Percentiles rank a stretch among this genome's conserved stretches.
These are phyloP conservation scores for Nannizzia gypsea DNA, from an alignment of 2,329 filamentous ascomycete species.

Conservation along the genomic window DNA sequence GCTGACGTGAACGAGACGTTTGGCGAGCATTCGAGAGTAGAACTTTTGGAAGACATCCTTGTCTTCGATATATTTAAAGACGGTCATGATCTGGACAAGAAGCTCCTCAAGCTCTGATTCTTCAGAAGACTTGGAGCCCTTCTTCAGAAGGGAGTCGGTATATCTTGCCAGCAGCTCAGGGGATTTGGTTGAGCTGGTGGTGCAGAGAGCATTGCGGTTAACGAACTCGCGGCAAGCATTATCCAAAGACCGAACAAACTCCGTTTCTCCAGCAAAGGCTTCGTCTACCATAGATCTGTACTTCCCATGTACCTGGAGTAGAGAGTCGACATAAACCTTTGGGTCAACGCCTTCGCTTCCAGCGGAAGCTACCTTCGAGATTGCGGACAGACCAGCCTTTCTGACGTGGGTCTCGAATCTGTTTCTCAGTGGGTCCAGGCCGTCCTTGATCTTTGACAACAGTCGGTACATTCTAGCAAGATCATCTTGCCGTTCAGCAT, in stretches of 20 bases:
- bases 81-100: conserved; percentile 89
- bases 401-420: conserved; percentile 89
- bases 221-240: conserved; percentile 98
- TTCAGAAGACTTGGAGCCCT: conserved; percentile 74
- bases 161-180: conserved; percentile 94
- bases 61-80: conserved; percentile 99
- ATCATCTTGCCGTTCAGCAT: conserved; percentile 90
- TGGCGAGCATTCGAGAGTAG: conserved; percentile 91
- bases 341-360: conserved; percentile 76
- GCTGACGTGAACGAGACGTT: conserved; percentile 85
- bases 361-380: conserved; percentile 80
- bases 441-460: conserved; percentile 77
- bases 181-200: conserved; percentile 81
- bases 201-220: conserved; percentile 94
- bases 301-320: conserved; percentile 86
- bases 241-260: conserved; percentile 90
- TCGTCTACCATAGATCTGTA: conserved; percentile 85
- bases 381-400: conserved; percentile 74
- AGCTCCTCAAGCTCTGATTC: conserved; percentile 87
- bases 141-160: conserved; percentile 81
- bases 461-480: conserved; percentile 94
- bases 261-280: conserved; percentile 88
- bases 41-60: conserved; percentile 99
- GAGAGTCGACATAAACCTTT: conserved; percentile 89
- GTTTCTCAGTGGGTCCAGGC: conserved; percentile 72